Percentiles rank a stretch among this genome's conserved stretches.
Conservation (phyloP, 352 stramenopile species). For the Globisporangium heterothallicum region DNA sequence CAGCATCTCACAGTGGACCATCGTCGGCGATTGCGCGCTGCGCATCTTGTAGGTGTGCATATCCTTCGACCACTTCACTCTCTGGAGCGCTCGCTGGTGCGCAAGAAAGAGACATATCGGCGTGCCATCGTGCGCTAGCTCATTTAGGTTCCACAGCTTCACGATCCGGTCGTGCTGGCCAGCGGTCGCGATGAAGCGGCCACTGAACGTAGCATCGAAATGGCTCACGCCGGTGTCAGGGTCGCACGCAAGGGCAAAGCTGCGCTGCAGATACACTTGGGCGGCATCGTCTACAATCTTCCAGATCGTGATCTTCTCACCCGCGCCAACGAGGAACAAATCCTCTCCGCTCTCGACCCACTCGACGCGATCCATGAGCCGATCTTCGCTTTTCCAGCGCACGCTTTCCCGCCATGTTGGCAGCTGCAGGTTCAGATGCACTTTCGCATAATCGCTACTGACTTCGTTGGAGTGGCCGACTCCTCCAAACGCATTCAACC, state of each 20-base stretch:
- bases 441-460: slow-evolving; percentile 44
- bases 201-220: slow-evolving; percentile 59
- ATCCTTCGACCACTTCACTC: slow-evolving; percentile 49
- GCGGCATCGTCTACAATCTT: slow-evolving; percentile 78
- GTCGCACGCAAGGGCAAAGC: slow-evolving; percentile 31
- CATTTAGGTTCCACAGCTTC: slow-evolving; percentile 59
- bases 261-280: slow-evolving; percentile 72
- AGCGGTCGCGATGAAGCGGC: slow-evolving; percentile 56
- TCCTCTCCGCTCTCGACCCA: slow-evolving; percentile 71
- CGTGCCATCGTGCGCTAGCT: slow-evolving; percentile 45
- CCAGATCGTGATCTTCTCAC: slow-evolving; percentile 74
- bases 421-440: slow-evolving; percentile 65
- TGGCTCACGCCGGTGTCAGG: slow-evolving; percentile 25
- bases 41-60: slow-evolving; percentile 45
- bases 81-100: slow-evolving; percentile 51
- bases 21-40: slow-evolving; percentile 9
- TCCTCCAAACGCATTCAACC: background rate
- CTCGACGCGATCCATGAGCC: slow-evolving; percentile 52
- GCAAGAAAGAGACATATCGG: slow-evolving; percentile 58
- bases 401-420: slow-evolving; percentile 64
- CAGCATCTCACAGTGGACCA: slow-evolving; percentile 46
- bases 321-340: slow-evolving; percentile 57
- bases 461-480: slow-evolving; percentile 14
- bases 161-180: slow-evolving; percentile 57
- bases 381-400: slow-evolving; percentile 66